Percentiles rank a stretch among this genome's conserved stretches.
These are phyloP conservation scores for Phoma sp. DNA, from an alignment of 2,329 filamentous ascomycete species.

Conservation along the genomic window DNA sequence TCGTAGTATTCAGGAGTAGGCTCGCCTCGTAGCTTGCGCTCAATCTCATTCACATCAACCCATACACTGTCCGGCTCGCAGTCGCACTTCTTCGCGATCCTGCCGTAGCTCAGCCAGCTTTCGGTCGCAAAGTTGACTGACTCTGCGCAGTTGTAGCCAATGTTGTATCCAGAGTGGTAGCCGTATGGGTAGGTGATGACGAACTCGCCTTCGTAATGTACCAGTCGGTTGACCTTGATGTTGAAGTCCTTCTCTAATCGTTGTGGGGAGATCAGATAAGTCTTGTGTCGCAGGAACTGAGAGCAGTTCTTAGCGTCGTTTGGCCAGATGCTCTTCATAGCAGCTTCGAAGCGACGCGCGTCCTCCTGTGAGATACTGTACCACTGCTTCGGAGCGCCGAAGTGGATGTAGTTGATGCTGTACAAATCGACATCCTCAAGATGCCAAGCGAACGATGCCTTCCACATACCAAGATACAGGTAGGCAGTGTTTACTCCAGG, in stretches of 20 bases:
- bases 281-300: conserved; percentile 97
- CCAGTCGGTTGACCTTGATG: conserved; percentile 94
- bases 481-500: conserved; percentile 98
- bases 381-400: conserved; percentile 98
- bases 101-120: conserved; percentile 92
- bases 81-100: conserved; percentile 95
- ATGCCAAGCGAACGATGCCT: conserved; percentile 99
- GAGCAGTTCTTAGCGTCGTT: conserved; percentile 93
- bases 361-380: conserved; percentile 98
- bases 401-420: conserved; percentile 99
- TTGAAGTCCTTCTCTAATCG: conserved; percentile 86
- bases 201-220: conserved; percentile 96
- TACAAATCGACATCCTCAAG: conserved; percentile 98
- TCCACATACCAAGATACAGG: conserved; percentile 99
- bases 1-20: conserved; percentile 80
- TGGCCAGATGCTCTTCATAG: conserved; percentile 96
- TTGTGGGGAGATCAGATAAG: conserved; percentile 92
- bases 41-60: conserved; percentile 96
- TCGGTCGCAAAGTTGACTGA: conserved; percentile 98
- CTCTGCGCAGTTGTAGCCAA: conserved; percentile 98
- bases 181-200: conserved; percentile 98
- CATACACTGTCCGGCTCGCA: conserved; percentile 98
- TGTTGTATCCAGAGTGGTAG: conserved; percentile 96
- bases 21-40: conserved; percentile 90
- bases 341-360: conserved; percentile 87